Base-by-base conservation (phyloP, 1,284 basidiomycete genomes). In the Hemileia vastatrix region DNA sequence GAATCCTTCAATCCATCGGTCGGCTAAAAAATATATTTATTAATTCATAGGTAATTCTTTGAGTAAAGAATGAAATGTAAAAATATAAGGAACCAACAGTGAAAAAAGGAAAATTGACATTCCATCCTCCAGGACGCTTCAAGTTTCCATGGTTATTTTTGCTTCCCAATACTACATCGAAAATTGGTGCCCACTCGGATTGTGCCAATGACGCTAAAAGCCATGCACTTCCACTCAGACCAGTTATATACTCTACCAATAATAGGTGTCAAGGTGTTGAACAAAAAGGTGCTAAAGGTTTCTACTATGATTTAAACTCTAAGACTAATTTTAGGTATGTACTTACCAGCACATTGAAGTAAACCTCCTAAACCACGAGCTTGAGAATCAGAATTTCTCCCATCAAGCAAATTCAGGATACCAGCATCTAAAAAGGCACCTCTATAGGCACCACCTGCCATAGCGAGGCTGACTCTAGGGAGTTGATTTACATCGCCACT, bases 241-340 rank as follows among this genome's bases (percentile, higher is more conserved):
- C 59, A 45, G 59, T 49, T n/a, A 62, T 55, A 44, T 62, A 55
- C 18, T 62, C 59, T n/a, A n/a, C n/a, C n/a, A n/a, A n/a, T 36
- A n/a, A n/a, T n/a, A n/a, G n/a, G n/a, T n/a, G n/a, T n/a, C n/a
- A n/a, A n/a, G n/a, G n/a, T n/a, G n/a, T n/a, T n/a, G n/a, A n/a
- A n/a, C n/a, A n/a, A n/a, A n/a, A n/a, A n/a, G n/a, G n/a, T 62
- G 51, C 32, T 54, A 18, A 40, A 62, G 44, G 21, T 52, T 52
- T n/a, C n/a, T n/a, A n/a, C n/a, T n/a, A 4, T 9, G 45, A 8
- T 19, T 18, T 6, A n/a, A 19, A 47, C 6, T 47, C 23, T 47
- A n/a, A 47, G n/a, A 6, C 18, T 9, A 47, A 19, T 19, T 5
- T n/a, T n/a, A n/a, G 18, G 6, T 19, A 6, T 21, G 23, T 19